A percentile compares a stretch with the other conserved stretches of the same genome.
phyloP scores from a whole-genome alignment of 2,329 filamentous ascomycete species.

The Paecilomyces variotii region DNA sequence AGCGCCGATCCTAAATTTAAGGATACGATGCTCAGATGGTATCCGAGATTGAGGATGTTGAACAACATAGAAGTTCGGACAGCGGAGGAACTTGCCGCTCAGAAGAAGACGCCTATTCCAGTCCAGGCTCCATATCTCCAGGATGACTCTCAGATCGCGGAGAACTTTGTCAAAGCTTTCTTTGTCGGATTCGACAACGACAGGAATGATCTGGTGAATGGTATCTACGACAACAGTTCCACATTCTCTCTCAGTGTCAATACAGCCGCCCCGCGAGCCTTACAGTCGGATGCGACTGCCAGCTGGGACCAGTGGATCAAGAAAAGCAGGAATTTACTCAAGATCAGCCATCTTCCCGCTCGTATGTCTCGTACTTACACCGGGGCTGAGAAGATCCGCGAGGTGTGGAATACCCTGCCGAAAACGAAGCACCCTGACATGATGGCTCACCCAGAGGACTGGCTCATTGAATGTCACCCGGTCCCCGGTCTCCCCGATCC shows the following conservation, averaged over 20 bases:
- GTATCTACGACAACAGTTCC: slow-evolving; percentile 68
- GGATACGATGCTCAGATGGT: slow-evolving; percentile 68
- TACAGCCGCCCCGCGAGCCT: slow-evolving; percentile 46
- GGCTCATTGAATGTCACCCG: slow-evolving; percentile 74
- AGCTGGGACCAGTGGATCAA: slow-evolving; percentile 68
- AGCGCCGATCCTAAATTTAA: slow-evolving; percentile 54
- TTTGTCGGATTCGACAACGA: slow-evolving; percentile 67
- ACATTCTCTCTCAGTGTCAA: slow-evolving; percentile 71
- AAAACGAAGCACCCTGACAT: slow-evolving; percentile 68
- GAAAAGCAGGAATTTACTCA: slow-evolving; percentile 68
- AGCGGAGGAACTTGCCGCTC: slow-evolving; percentile 58
- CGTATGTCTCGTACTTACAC: slow-evolving; percentile 59
- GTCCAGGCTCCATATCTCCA: slow-evolving; percentile 61
- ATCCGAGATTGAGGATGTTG: slow-evolving; percentile 68
- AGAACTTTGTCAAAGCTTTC: slow-evolving; percentile 67
- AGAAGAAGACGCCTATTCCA: slow-evolving; percentile 51
- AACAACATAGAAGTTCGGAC: slow-evolving; percentile 69
- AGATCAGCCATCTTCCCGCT: slow-evolving; percentile 53
- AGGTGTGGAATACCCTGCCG: slow-evolving; percentile 63
- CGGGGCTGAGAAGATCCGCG: slow-evolving; percentile 57
- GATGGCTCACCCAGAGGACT: slow-evolving; percentile 58
- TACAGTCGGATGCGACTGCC: slow-evolving; percentile 38
- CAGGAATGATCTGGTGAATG: slow-evolving; percentile 52
- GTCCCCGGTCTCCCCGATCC: slow-evolving; percentile 65
- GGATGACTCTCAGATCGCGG: slow-evolving; percentile 66